Conservation (phyloP, 2,329 filamentous ascomycete species). For the Fusarium camptoceras region DNA sequence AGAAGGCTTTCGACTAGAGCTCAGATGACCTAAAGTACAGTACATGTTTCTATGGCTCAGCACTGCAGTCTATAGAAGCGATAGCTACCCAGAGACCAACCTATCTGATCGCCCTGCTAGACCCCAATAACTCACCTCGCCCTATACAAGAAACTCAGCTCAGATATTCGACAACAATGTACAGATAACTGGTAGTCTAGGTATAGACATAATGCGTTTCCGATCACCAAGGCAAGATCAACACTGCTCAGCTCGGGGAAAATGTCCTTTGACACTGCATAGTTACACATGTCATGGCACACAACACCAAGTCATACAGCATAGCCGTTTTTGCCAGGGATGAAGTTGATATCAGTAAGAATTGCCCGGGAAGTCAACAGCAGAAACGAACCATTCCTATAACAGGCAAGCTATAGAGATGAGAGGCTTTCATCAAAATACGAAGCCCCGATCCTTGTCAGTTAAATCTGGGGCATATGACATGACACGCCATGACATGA, state of each 20-base stretch:
- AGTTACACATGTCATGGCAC: slow-evolving; percentile 10
- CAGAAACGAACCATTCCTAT: not conserved
- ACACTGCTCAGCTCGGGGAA: slow-evolving; percentile 4
- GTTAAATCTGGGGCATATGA: not conserved
- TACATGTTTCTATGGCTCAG: not conserved
- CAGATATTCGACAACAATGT: not conserved
- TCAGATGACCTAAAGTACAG: not conserved
- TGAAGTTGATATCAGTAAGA: not conserved
- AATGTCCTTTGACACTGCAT: slow-evolving; percentile 1
- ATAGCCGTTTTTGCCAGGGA: slow-evolving; percentile 18
- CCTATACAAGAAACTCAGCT: not conserved
- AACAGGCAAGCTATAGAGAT: not conserved
- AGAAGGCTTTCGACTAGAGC: not conserved
- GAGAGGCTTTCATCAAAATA: not conserved
- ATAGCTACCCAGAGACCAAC: not conserved
- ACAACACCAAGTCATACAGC: slow-evolving; percentile 17
- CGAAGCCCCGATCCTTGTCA: slow-evolving; percentile 7
- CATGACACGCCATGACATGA: not conserved
- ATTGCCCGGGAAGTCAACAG: not conserved
- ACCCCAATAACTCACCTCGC: not conserved
- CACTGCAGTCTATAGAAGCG: not conserved
- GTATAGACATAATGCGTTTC: not conserved
- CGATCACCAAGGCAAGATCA: slow-evolving; percentile 15
- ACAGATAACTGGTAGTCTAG: not conserved
- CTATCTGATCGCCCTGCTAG: not conserved